Percentiles rank a stretch among this genome's conserved stretches.
phyloP scores from a whole-genome alignment of 768 basidiomycete genomes.

The Agaricus blazei region DNA sequence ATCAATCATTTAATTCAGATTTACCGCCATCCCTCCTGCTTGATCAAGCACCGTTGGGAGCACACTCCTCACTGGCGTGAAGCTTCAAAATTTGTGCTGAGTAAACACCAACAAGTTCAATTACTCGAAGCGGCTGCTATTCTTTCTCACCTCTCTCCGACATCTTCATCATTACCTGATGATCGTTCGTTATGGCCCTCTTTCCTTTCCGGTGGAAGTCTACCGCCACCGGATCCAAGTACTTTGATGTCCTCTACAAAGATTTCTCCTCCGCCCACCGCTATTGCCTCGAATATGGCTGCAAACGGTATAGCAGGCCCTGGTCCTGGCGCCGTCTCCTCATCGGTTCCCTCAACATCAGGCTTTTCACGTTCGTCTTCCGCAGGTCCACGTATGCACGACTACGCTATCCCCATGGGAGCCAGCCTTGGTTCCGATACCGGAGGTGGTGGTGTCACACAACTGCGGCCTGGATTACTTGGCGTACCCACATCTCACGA shows the following conservation, averaged over 20 bases:
- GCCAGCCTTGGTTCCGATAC: conserved; percentile 10
- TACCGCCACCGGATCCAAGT: conserved; percentile 45
- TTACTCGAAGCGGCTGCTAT: conserved; percentile 96
- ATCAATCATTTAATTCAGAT: conserved; percentile 37
- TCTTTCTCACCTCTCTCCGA: conserved; percentile 77
- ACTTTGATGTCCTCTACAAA: conserved; percentile 19
- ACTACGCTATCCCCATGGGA: conserved; percentile 48
- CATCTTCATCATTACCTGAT: conserved; percentile 74
- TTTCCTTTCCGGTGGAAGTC: conserved; percentile 66
- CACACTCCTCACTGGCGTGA: conserved; percentile 96
- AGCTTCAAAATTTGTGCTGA: conserved; percentile 82
- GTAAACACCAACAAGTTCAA: conserved; percentile 97
- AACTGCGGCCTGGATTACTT: conserved; percentile 55
- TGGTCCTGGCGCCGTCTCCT: conserved; percentile 28
- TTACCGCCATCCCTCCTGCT: conserved; percentile 88
- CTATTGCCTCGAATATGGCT: neutral
- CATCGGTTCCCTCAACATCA: conserved; percentile 43
- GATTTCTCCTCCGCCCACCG: conserved; percentile 7
- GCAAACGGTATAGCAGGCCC: neutral
- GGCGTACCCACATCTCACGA: conserved; percentile 25
- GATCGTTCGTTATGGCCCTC: conserved; percentile 93
- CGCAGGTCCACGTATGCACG: conserved; percentile 58
- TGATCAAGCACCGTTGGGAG: conserved; percentile 98
- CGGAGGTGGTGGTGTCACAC: conserved; percentile 26
- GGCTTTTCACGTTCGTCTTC: conserved; percentile 24